Evolutionary conservation across 441 rosid genomes (phyloP).

Genomic region (Breynia disticha): DNA sequence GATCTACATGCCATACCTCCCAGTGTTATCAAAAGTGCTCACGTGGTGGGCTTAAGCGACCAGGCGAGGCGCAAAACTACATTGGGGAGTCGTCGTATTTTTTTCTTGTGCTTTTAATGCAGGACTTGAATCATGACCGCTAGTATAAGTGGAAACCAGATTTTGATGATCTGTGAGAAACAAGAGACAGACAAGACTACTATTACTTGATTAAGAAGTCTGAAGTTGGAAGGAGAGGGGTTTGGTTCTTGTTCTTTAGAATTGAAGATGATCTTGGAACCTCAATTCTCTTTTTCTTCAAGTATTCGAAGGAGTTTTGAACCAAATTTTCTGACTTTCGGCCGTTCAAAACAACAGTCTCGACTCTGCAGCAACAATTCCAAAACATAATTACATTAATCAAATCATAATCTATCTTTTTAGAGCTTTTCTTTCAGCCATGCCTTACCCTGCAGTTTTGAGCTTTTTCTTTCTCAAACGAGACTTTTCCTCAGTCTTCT

Average conservation of each 20-base stretch:
- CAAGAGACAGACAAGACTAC: constrained; percentile 1
- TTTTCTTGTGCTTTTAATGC: too few species aligned
- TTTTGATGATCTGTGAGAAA: background rate
- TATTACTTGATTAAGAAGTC: constrained; percentile 44
- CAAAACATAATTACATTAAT: constrained; percentile 3
- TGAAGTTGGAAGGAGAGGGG: constrained; percentile 46
- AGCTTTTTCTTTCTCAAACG: constrained; percentile 43
- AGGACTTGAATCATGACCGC: too few species aligned
- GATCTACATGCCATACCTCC: too few species aligned
- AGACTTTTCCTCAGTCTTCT: constrained; percentile 28
- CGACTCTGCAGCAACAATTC: constrained; percentile 36
- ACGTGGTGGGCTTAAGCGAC: too few species aligned
- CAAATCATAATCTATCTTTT: background rate
- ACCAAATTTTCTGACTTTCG: constrained; percentile 62
- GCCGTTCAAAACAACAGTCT: constrained; percentile 58
- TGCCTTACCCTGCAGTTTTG: constrained; percentile 53
- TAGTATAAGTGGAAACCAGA: too few species aligned
- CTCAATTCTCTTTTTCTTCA: constrained; percentile 70
- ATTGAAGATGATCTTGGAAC: constrained; percentile 62
- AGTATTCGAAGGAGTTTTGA: constrained; percentile 61
- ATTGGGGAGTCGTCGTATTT: too few species aligned
- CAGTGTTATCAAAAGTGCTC: too few species aligned
- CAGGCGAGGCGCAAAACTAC: too few species aligned
- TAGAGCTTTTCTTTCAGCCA: background rate
- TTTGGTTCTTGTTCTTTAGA: constrained; percentile 65